phyloP scores from a whole-genome alignment of 2,329 filamentous ascomycete species.

The Ceratocystis cubensis region DNA sequence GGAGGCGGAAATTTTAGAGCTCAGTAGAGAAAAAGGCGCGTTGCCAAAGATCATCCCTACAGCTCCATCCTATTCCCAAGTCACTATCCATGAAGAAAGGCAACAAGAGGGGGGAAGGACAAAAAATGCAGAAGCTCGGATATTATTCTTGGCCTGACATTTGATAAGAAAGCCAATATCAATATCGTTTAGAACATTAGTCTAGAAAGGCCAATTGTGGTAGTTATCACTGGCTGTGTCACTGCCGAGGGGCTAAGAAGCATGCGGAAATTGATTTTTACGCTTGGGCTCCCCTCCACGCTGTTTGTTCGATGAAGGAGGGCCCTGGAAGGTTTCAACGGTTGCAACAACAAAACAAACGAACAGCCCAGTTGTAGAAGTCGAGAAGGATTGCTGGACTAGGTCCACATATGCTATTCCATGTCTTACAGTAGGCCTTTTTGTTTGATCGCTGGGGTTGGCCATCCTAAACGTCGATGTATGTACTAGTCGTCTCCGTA shows the following conservation, averaged over 20 bases:
- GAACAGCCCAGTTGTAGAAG: not conserved
- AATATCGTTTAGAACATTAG: not conserved
- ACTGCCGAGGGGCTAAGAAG: not conserved
- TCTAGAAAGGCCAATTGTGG: not conserved
- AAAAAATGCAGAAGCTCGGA: not conserved
- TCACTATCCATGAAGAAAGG: no score
- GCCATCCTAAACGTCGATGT: not conserved
- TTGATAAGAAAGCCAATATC: not conserved
- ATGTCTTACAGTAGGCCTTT: not conserved
- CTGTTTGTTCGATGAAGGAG: not conserved
- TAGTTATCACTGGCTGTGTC: not conserved
- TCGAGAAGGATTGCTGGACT: not conserved
- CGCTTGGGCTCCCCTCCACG: not conserved
- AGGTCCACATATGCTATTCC: not conserved
- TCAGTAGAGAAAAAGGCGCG: not conserved
- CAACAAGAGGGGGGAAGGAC: not conserved
- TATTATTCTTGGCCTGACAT: not conserved
- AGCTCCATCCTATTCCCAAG: not conserved
- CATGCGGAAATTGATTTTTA: not conserved
- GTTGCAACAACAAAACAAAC: not conserved
- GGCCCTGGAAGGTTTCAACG: not conserved
- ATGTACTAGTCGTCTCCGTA: not conserved
- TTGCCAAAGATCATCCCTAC: not conserved
- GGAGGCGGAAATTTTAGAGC: not conserved
- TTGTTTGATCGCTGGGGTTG: not conserved